Percentiles rank a stretch among this genome's conserved stretches.
phyloP scores from a whole-genome alignment of 306 rosid species.

The Corylus heterophylla region DNA sequence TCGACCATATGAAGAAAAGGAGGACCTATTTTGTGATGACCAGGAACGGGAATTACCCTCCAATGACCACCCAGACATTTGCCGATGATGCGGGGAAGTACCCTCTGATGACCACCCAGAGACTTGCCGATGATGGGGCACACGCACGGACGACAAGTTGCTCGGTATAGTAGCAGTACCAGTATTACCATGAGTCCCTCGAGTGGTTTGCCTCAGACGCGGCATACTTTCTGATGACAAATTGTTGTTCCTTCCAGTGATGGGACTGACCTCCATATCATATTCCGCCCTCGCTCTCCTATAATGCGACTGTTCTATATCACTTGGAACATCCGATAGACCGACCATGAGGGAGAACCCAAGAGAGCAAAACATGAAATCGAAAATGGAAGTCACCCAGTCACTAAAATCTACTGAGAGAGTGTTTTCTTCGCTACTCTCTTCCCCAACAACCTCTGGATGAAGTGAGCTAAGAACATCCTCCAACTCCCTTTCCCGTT shows the following conservation, averaged over 20 bases:
- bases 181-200: conserved; percentile 32
- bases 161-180: conserved; percentile 30
- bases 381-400: conserved; percentile 37
- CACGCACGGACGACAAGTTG: conserved; percentile 29
- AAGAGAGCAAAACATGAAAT: conserved; percentile 36
- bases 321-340: conserved; percentile 34
- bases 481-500: conserved; percentile 56
- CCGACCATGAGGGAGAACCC: conserved; percentile 26
- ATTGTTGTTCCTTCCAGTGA: conserved; percentile 48
- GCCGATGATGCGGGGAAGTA: conserved; percentile 6
- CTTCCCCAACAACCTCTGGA: conserved; percentile 43
- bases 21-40: background rate
- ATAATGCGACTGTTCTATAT: conserved; percentile 37
- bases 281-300: conserved; percentile 39
- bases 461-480: conserved; percentile 61
- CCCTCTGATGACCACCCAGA: background rate
- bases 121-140: conserved; percentile 23
- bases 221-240: conserved; percentile 33
- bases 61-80: conserved; percentile 30
- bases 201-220: conserved; percentile 29
- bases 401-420: conserved; percentile 24
- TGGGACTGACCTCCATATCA: conserved; percentile 34
- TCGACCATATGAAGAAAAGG: background rate
- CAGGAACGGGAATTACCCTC: conserved; percentile 17
- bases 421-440: conserved; percentile 16